Percentiles rank a stretch among this genome's conserved stretches.
Conservation (phyloP, 73 alveolate genomes). For the Paramecium octaurelia region DNA sequence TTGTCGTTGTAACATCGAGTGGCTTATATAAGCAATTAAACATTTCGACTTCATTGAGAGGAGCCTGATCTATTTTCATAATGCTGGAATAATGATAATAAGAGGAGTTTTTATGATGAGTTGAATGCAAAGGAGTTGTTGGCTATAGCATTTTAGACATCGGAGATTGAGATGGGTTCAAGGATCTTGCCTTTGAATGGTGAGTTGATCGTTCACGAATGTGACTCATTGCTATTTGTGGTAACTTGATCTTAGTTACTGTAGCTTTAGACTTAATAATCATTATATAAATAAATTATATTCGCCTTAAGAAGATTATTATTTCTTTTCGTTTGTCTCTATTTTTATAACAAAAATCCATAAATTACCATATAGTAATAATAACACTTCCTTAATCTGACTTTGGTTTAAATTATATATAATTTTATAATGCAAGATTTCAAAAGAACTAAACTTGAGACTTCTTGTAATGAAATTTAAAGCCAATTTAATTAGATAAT, state of each 20-base stretch:
- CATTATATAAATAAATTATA: neutral
- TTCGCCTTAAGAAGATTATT: neutral
- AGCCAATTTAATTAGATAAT: neutral
- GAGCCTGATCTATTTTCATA: neutral
- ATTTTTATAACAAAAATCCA: neutral
- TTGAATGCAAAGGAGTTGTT: neutral
- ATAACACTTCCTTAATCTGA: neutral
- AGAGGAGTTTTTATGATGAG: neutral
- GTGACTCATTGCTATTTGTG: neutral
- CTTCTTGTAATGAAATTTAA: neutral
- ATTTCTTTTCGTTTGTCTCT: neutral
- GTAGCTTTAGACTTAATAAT: neutral
- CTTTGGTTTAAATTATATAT: neutral
- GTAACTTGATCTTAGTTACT: neutral
- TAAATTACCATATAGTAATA: neutral
- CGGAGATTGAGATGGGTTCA: neutral
- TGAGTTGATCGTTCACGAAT: neutral
- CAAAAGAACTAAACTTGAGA: conserved; percentile 22
- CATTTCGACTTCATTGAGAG: neutral
- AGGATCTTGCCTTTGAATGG: neutral
- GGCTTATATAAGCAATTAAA: neutral
- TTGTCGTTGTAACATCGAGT: neutral
- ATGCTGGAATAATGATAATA: neutral
- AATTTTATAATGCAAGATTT: neutral
- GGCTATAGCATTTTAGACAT: neutral